phyloP scores from a whole-genome alignment of 495 filamentous ascomycete species.

The Pyrenula aspistea region DNA sequence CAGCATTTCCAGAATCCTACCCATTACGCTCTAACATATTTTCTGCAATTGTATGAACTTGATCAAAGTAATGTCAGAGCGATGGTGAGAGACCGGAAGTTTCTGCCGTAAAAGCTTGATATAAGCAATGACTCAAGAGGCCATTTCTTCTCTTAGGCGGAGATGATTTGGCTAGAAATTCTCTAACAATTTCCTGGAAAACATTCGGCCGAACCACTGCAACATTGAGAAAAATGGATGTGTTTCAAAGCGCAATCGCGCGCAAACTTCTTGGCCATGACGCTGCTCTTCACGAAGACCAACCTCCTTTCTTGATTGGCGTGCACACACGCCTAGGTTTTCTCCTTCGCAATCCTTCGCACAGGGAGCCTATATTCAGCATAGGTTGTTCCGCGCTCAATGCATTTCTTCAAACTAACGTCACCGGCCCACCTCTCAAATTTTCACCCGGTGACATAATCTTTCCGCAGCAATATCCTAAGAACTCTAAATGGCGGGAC shows the following conservation, averaged over 20 bases:
- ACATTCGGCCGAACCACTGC: no score
- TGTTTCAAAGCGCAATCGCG: conserved; percentile 27
- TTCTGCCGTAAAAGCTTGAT: no score
- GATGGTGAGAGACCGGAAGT: no score
- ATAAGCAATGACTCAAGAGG: no score
- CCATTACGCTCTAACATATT: no score
- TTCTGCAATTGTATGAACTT: no score
- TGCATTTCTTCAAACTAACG: conserved; percentile 81
- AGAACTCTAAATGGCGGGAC: conserved; percentile 11
- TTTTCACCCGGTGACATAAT: conserved; percentile 40
- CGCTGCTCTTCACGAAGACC: conserved; percentile 9
- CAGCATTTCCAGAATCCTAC: no score
- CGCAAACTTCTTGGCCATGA: conserved; percentile 23
- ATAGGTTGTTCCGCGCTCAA: conserved; percentile 63
- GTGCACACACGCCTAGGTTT: background rate
- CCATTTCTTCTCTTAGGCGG: no score
- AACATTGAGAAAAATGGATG: no score
- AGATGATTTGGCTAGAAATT: no score
- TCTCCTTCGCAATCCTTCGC: background rate
- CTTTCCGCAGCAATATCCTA: conserved; percentile 30
- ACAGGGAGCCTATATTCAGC: conserved; percentile 30
- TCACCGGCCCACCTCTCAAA: conserved; percentile 72
- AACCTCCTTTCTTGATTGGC: background rate
- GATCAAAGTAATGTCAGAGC: no score
- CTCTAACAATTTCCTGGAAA: no score